Evolutionary conservation across 371 early-diverging fungal species (phyloP), one percentile per base, ranked within the genome.

Genomic region (Mucor piriformis): DNA sequence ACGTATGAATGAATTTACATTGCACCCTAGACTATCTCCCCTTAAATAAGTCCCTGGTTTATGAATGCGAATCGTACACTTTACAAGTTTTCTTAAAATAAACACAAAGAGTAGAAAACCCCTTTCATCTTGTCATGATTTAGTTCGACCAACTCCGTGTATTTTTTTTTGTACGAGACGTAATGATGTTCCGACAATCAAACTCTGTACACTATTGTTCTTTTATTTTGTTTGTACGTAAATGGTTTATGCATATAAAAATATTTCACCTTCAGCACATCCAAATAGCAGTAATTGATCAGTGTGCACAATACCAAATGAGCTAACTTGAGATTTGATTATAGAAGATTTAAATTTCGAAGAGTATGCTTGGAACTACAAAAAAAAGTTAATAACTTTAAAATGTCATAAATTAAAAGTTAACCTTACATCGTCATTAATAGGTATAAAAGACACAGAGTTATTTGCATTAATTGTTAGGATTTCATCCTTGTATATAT

Each of bases 271-370:
- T 61, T 87, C 88, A 40, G 74, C 68, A 52, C 85, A 84, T 16
- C 87, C 87, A 61, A 87, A 73, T 15, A 87, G 54, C 8, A 87
- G 52, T 11, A 86, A 62, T 60, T 85, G 86, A 64, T 87, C 86
- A 11, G 84, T 80, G 3, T 84, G 84, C 13, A 87, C 62, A 50
- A 84, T 80, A 15, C 76, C 76, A 60, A 85, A 81, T 6, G 79
- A 75, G 15, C 84, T 83, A n/a, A 85, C 82, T 59, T 82, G 78
- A 0, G 88, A 85, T 49, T 83, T 83, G 51, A 87, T 79, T 12
- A 83, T 83, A 0, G 85, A 82, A 10, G 83, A 60, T 61, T 83
- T 85, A 72, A 87, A 87, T 67, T 84, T 85, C 3, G 85, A 84
- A 12, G 86, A 83, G 57, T 87, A 87, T 1, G 86, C 76, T 57